Base-by-base conservation (phyloP, 805 yeast species). In the Millerozyma miso region DNA sequence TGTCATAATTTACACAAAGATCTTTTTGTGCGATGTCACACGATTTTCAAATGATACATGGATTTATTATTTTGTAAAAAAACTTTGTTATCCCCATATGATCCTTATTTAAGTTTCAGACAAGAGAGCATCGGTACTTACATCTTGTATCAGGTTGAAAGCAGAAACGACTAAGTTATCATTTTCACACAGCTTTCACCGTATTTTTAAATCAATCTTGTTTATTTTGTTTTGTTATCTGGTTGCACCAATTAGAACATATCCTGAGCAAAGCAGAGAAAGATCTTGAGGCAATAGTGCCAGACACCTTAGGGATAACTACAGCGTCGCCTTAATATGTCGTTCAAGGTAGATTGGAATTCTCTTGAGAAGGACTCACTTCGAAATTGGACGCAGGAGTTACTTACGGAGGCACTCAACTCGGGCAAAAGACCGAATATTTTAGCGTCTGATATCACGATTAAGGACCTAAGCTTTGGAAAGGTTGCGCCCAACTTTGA, bases 341-440 rank as follows among this genome's bases (percentile, higher is more conserved):
- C 93, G 5, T 85, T 88, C 55, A 77, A 82, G 47, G 82, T 86
- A 49, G 79, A 83, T 61, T 87, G 95, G 95, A 74, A 77, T 47
- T 73, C 86, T 6, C 71, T 87, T 33, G 88, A 86, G 49, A 74
- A 81, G 44, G 82, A 80, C 39, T 73, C 82, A 26, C 69, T 83
- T 49, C 71, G 80, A 19, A 64, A 69, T 20, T 83, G 85, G 76
- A 79, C 87, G 5, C 74, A 74, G 40, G 83, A 81, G 42, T 67
- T 85, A 33, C 65, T 86, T 14, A 82, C 85, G 23, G 84, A 80
- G 45, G 86, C 91, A 0, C 70, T 86, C 34, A 86, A 86, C 56
- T 78, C 85, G 19, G 88, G 88, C 3, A 80, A 79, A 51, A 66
- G 82, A 42, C 89, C 91, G 8, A 78, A 76, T 39, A 80, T 86